Conservation (phyloP, 768 basidiomycete species). For the Pulveroboletus frians region DNA sequence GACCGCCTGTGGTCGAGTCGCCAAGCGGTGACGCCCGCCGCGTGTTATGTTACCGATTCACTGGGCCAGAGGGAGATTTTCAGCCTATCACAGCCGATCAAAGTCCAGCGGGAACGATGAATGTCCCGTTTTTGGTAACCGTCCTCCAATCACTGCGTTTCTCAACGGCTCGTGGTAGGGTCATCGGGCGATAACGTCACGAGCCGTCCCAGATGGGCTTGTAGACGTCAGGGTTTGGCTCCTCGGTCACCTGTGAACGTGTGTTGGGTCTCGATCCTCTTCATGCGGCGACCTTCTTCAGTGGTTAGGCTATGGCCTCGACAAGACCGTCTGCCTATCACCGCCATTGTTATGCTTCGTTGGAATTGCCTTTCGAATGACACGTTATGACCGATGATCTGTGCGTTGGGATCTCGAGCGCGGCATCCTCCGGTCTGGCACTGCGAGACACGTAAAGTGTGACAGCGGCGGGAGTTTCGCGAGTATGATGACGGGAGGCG, state of each 20-base stretch:
- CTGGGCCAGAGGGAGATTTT: no score
- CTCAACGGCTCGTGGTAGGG: neutral
- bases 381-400: constrained; percentile 5
- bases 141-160: neutral
- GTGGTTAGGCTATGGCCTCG: constrained; percentile 7
- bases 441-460: constrained; percentile 25
- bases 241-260: neutral
- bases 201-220: neutral
- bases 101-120: neutral
- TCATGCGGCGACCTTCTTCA: constrained; percentile 20
- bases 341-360: constrained; percentile 22
- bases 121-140: neutral
- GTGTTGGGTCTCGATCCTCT: constrained; percentile 12
- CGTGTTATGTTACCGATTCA: no score
- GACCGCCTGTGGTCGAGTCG: neutral
- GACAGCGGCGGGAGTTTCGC: constrained; percentile 25
- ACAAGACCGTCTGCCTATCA: constrained; percentile 20
- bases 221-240: neutral
- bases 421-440: constrained; percentile 5
- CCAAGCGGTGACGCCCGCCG: neutral
- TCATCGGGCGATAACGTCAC: neutral
- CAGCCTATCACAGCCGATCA: neutral
- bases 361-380: constrained; percentile 15
- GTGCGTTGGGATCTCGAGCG: constrained; percentile 7
- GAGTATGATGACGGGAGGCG: constrained; percentile 10